Evolutionary conservation across 768 basidiomycete genomes (phyloP), one percentile per base, ranked within the genome.

Genomic region (Termitomyces titanicus): DNA sequence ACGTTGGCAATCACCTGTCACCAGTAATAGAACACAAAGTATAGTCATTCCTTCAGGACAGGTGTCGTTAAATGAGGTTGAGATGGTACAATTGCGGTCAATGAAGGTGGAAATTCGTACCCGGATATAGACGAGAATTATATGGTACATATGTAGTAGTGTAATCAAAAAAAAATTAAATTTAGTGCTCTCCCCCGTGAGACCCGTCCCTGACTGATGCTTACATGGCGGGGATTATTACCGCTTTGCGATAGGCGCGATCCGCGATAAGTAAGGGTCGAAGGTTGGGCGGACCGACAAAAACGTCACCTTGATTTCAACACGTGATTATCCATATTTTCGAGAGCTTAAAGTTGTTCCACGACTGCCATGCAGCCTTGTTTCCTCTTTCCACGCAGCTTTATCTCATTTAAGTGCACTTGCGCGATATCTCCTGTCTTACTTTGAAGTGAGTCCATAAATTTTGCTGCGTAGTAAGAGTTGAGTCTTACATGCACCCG

Each of bases 41-140:
- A 38, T 49, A 8, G 15, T 49, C 39, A 33, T 50, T 25, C 33
- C 45, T 34, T n/a, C 29, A 20, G 53, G 53, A 11, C 53, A 57
- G 27, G 35, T 38, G 42, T 48, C 60, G 37, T 58, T 74, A 34
- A 63, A 61, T 51, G 66, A 68, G 27, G 50, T 70, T 6, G 72
- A 74, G 64, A 66, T 73, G 68, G 62, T 61, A 39, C 66, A 70
- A 61, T 61, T 76, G 40, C 47, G 73, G 44, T 59, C 61, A 42
- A 64, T 76, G 67, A 61, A 68, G 35, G 64, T 64, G 10, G 65
- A 65, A n/a, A 27, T 49, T 1, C 15, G 29, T 48, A 15, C 6
- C 22, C 33, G 40, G 22, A 43, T 39, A 46, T 53, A 56, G 35
- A 49, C 13, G 8, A 25, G 39, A 2, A 17, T 40, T 20, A 6